Evolutionary conservation across 1,284 basidiomycete genomes (phyloP).

Genomic region (Malassezia slooffiae): DNA sequence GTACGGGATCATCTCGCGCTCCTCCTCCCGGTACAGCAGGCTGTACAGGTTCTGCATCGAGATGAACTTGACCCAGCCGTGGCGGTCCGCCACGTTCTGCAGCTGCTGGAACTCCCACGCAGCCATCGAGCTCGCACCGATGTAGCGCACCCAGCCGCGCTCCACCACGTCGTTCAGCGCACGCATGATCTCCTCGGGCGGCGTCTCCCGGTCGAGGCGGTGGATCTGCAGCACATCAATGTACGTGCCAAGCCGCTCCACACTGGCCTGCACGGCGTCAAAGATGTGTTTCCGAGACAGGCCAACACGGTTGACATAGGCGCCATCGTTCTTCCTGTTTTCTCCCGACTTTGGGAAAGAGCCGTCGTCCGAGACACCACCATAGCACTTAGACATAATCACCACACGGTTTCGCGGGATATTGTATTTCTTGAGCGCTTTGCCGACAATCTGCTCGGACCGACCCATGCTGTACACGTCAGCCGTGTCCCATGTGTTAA

Average conservation of each 20-base stretch:
- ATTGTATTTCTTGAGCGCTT: conserved; percentile 63
- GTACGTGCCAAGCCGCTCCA: conserved; percentile 64
- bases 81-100: conserved; percentile 12
- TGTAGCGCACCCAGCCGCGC: conserved; percentile 29
- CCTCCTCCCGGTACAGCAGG: conserved; percentile 57
- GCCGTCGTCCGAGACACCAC: conserved; percentile 47
- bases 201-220: conserved; percentile 53
- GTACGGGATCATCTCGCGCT: conserved; percentile 60
- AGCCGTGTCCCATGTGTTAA: conserved; percentile 60
- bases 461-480: conserved; percentile 62
- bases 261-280: conserved; percentile 62
- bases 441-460: conserved; percentile 63
- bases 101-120: conserved; percentile 16
- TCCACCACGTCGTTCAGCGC: conserved; percentile 53
- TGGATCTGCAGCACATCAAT: conserved; percentile 50
- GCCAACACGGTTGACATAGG: conserved; percentile 52
- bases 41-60: conserved; percentile 61
- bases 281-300: conserved; percentile 68
- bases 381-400: conserved; percentile 58
- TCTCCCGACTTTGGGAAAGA: too few species aligned
- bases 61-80: conserved; percentile 37
- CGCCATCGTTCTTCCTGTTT: conserved; percentile 22
- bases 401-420: conserved; percentile 62
- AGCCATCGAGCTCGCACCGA: conserved; percentile 15
- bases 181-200: conserved; percentile 59